Percentiles rank a stretch among this genome's conserved stretches.
Conservation (phyloP, 2,329 filamentous ascomycete species). For the Paracamarosporium sp. region DNA sequence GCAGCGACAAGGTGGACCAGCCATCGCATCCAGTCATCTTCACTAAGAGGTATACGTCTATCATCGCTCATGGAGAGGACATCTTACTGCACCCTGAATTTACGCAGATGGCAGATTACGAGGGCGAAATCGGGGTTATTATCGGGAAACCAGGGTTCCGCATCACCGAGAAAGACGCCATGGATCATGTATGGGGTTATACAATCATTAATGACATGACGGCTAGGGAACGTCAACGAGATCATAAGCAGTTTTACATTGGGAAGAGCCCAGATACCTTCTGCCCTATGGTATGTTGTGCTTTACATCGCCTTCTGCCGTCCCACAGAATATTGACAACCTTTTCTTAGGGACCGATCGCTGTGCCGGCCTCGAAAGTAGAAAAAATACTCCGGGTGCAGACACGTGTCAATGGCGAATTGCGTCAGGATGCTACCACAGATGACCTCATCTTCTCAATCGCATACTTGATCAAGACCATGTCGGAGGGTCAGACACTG, state of each 20-base stretch:
- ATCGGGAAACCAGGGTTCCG: constrained; percentile 58
- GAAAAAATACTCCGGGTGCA: constrained; percentile 51
- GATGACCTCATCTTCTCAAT: constrained; percentile 56
- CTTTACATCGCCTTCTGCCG: background rate
- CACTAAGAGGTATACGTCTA: constrained; percentile 61
- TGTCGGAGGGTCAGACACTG: constrained; percentile 55
- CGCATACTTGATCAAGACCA: constrained; percentile 53
- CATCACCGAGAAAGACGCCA: constrained; percentile 54
- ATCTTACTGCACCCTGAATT: constrained; percentile 57
- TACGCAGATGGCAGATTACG: constrained; percentile 61
- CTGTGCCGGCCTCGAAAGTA: constrained; percentile 56
- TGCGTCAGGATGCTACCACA: constrained; percentile 56
- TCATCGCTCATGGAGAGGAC: constrained; percentile 57
- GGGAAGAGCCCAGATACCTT: constrained; percentile 64
- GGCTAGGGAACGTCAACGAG: constrained; percentile 30
- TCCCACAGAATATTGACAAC: background rate
- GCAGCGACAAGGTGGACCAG: constrained; percentile 60
- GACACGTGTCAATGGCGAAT: constrained; percentile 56
- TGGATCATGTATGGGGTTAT: constrained; percentile 63
- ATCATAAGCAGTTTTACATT: constrained; percentile 66
- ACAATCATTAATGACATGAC: constrained; percentile 56
- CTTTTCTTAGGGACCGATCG: constrained; percentile 55
- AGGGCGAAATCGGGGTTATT: constrained; percentile 64
- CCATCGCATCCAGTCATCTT: constrained; percentile 64
- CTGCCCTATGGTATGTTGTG: constrained; percentile 58